Base-by-base conservation (phyloP, 2,329 filamentous ascomycete genomes). In the Phaeomoniella chlamydospora region DNA sequence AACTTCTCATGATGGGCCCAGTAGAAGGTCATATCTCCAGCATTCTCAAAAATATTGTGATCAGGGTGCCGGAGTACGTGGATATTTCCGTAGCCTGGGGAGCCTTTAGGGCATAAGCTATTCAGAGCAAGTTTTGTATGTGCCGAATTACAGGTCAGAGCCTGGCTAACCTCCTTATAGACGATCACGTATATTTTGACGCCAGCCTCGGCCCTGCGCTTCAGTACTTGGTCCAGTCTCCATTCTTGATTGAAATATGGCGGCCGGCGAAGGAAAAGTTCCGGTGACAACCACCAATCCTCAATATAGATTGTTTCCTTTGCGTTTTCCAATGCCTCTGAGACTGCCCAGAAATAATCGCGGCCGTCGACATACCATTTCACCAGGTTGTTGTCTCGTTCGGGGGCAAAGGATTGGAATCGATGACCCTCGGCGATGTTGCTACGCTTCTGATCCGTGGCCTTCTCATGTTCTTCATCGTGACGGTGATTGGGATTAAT, bases 1-100 rank as follows among this genome's bases (percentile, higher is more conserved):
- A 94, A 92, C 54, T 98, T 98, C 50, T 98, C 90, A 54, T 98
- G 90, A 53, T 98, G 90, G 0, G 90, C 90, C 75, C 88, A 96
- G 62, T 94, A 94, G 51, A 94, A 85, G 1, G 86, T 94, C 83
- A 94, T 92, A 48, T 96, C 88, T 18, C 82, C 82, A 2, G 80
- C 82, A 49, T 94, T 94, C 49, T 94, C 86, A 35, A 96, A 75
- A 2, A 94, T 72, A 44, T 94, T 94, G 61, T 96, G 88, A 55
- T 96, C 88, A 0, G 88, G 88, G 58, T 96, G 88, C 18, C 88
- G 75, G 73, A 92, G 80, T 35, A 94, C 67, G 22, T 67, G 72
- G 52, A 98, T 96, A 53, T 96, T 96, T 33, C 83, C 85, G 53
- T 87, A 67, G 1, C 88, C 90, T 0, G 79, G 80, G 1, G 70